A percentile compares a stretch with the other conserved stretches of the same genome.
Evolutionary conservation across 2,329 filamentous ascomycete genomes (phyloP).

Genomic region (Beauveria sp.): DNA sequence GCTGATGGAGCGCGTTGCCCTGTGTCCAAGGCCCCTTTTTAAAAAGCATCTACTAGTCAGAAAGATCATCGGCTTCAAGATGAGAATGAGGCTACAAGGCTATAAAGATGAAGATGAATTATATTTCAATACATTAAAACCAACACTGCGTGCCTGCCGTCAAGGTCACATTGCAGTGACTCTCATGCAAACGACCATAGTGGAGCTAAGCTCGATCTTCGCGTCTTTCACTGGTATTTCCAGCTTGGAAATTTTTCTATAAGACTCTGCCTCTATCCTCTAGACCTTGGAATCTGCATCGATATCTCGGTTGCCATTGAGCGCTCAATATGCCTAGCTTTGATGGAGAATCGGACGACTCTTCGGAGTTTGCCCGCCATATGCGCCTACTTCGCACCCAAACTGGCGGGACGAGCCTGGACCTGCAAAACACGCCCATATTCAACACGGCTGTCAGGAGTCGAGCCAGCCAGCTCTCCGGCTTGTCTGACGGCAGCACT

Average conservation of each 20-base stretch:
- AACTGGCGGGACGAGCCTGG: not conserved
- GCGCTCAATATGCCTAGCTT: not conserved
- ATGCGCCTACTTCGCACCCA: not conserved
- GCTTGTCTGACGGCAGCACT: conserved; percentile 7
- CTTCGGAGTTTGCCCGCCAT: conserved; percentile 3
- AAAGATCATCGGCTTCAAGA: too few species aligned
- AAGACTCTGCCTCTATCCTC: not conserved
- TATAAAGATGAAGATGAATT: too few species aligned
- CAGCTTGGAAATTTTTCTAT: not conserved
- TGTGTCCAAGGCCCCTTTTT: too few species aligned
- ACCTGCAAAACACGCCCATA: conserved; percentile 22
- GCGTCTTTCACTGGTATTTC: not conserved
- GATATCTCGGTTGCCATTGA: not conserved
- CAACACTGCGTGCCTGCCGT: too few species aligned
- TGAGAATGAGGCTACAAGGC: too few species aligned
- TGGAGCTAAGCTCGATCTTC: not conserved
- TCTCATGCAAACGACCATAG: too few species aligned
- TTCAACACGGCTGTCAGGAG: conserved; percentile 22
- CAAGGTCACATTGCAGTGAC: too few species aligned
- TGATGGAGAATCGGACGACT: not conserved
- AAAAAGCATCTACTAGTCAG: too few species aligned
- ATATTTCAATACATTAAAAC: too few species aligned
- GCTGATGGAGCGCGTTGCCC: too few species aligned
- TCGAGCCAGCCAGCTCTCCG: not conserved
- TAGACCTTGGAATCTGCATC: not conserved